Conservation (phyloP, 495 filamentous ascomycete genomes). For the Massariosphaeria phaeospora region DNA sequence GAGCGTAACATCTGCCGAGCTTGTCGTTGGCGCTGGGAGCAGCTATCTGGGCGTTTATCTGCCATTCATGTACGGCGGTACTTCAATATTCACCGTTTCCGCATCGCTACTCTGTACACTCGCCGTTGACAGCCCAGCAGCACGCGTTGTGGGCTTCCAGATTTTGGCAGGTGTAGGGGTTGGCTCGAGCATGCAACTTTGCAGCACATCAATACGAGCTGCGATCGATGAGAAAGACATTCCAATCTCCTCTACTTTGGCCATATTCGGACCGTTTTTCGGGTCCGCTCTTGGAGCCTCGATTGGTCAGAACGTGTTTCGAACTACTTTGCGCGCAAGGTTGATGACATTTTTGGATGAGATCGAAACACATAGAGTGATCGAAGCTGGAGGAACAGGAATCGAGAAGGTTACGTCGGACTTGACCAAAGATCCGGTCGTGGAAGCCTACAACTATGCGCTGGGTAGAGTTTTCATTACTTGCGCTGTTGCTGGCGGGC, state of each 20-base stretch:
- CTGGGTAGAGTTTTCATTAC: too few relatives aligned
- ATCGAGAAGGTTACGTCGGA: too few relatives aligned
- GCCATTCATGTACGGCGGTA: constrained; percentile 33
- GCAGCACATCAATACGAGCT: constrained; percentile 39
- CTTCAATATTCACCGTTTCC: constrained; percentile 30
- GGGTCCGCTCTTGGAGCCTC: constrained; percentile 38
- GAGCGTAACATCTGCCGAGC: constrained; percentile 28
- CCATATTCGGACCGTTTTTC: constrained; percentile 41
- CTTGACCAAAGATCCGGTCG: too few relatives aligned
- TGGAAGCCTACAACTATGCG: too few relatives aligned
- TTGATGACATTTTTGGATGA: too few relatives aligned
- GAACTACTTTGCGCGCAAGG: too few relatives aligned
- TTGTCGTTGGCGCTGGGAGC: constrained; percentile 34
- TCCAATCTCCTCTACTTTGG: constrained; percentile 37
- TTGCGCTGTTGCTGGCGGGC: too few relatives aligned
- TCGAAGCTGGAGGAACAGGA: too few relatives aligned
- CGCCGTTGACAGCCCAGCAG: constrained; percentile 21
- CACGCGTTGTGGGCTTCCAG: constrained; percentile 39
- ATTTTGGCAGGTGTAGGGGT: constrained; percentile 37
- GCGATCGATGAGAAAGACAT: constrained; percentile 36
- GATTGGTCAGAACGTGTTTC: constrained; percentile 41
- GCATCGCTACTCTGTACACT: constrained; percentile 37
- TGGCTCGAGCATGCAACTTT: constrained; percentile 37
- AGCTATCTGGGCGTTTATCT: constrained; percentile 35
- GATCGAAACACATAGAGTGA: too few relatives aligned